Evolutionary conservation across 1,284 basidiomycete genomes (phyloP).

Genomic region (Apiotrichum gamsii): DNA sequence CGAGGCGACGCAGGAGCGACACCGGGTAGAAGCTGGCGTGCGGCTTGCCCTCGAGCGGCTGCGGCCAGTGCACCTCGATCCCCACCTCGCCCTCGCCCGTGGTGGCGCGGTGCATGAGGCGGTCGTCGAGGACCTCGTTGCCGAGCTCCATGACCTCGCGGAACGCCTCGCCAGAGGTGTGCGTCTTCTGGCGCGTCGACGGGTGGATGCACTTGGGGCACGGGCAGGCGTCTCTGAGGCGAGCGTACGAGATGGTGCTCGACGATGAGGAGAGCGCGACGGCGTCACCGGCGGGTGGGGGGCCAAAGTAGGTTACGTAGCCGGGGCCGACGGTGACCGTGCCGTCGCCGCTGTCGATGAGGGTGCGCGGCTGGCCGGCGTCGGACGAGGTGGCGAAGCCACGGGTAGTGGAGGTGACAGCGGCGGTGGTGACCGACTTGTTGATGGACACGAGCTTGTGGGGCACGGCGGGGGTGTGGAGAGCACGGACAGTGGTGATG

Average conservation of each 20-base stretch:
- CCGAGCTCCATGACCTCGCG: slow-evolving; percentile 31
- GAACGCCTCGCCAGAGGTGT: slow-evolving; percentile 47
- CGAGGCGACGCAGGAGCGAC: slow-evolving; percentile 10
- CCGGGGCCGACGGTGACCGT: slow-evolving; percentile 10
- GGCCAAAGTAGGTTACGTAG: slow-evolving; percentile 9
- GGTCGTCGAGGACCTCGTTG: slow-evolving; percentile 50
- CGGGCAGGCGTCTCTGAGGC: slow-evolving; percentile 57
- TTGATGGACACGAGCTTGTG: too few species aligned
- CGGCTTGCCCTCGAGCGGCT: slow-evolving; percentile 1
- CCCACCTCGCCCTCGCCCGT: slow-evolving; percentile 3
- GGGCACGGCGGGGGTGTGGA: too few species aligned
- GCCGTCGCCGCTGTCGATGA: slow-evolving; percentile 1
- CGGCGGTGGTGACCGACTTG: too few species aligned
- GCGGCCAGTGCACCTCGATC: slow-evolving; percentile 11
- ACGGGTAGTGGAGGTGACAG: too few species aligned
- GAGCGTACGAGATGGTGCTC: slow-evolving; percentile 33
- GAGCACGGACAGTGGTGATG: background rate
- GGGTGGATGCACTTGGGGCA: slow-evolving; percentile 61
- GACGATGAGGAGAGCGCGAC: background rate
- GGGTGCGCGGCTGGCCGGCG: background rate
- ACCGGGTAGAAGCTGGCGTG: slow-evolving; percentile 14
- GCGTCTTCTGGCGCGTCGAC: slow-evolving; percentile 68
- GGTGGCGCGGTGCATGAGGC: slow-evolving; percentile 5
- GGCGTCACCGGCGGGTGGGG: slow-evolving; percentile 5
- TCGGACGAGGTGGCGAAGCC: background rate